Evolutionary conservation across 2,329 filamentous ascomycete species (phyloP), one percentile per base, ranked within the genome.

Genomic region (Arthroderma sp.): DNA sequence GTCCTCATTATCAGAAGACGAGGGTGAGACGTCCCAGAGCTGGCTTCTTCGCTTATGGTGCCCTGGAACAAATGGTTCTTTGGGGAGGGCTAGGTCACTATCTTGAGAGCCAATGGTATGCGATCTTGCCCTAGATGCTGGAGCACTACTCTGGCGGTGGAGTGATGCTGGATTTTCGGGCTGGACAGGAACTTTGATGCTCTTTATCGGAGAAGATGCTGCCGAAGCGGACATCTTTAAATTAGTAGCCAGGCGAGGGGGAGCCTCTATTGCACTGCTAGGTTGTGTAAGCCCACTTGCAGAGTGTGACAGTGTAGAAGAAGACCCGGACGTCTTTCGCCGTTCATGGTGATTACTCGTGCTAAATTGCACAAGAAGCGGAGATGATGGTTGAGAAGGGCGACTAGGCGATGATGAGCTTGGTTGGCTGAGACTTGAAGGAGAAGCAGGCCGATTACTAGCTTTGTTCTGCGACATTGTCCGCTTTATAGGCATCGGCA

Each of bases 1-100:
- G 41, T 93, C 87, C 65, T 98, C 91, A 48, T 94, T 98, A 58
- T 98, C 91, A 0, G 91, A 98, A 0, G 89, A 96, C 0, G 91
- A 96, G 3, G 91, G 91, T 2, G 91, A 98, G 66, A 95, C 83
- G 60, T 96, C 89, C 55, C 96, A 86, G 2, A 95, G 83, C 57
- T 95, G 91, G 59, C 89, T 96, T 54, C 87, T 78, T 34, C 91
- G 81, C 62, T 95, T 95, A 56, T 88, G 80, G 58, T 95, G 88
- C 29, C 66, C 68, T 42, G 80, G 77, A 6, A 75, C 71, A 37
- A 82, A 77, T 8, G 71, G 66, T 46, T 73, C 64, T 42, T 83
- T 76, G 1, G 81, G 71, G 5, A 77, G 68, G 10, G 86, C 74
- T 5, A 82, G 76, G 52, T 91, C 93, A 29, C 85, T 86, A 55